phyloP scores from a whole-genome alignment of 106 monocot species.

The Dactylorhiza incarnata region DNA sequence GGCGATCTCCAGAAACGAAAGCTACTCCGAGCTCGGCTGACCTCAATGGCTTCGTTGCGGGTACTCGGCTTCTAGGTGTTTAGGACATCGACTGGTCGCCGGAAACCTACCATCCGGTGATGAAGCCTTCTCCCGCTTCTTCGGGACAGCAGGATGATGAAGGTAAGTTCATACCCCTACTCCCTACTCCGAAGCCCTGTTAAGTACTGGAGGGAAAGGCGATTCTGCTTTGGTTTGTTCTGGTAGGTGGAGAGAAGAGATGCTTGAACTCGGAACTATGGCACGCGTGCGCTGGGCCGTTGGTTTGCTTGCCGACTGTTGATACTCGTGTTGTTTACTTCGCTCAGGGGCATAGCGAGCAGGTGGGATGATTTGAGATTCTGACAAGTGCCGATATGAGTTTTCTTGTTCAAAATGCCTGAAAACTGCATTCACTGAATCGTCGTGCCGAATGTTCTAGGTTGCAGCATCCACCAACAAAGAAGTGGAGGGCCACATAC shows the following conservation, averaged over 20 bases:
- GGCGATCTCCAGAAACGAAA: conserved; percentile 37
- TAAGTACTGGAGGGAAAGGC: background rate
- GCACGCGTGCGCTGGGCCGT: conserved; percentile 51
- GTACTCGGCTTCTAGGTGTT: background rate
- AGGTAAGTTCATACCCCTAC: conserved; percentile 21
- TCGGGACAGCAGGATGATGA: conserved; percentile 42
- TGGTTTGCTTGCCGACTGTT: conserved; percentile 70
- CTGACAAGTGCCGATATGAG: background rate
- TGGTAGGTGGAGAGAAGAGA: conserved; percentile 23
- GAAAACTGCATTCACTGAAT: background rate
- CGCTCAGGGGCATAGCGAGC: conserved; percentile 35
- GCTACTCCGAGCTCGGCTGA: conserved; percentile 58
- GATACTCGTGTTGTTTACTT: conserved; percentile 87
- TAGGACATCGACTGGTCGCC: too few relatives aligned
- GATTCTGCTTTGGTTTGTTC: conserved; percentile 61
- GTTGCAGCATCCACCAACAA: conserved; percentile 90
- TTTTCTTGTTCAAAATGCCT: background rate
- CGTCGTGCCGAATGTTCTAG: conserved; percentile 20
- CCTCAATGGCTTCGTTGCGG: background rate
- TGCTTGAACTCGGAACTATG: conserved; percentile 12
- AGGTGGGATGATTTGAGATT: conserved; percentile 28
- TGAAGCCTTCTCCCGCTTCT: conserved; percentile 51
- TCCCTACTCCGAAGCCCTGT: background rate
- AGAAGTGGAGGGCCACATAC: conserved; percentile 87
- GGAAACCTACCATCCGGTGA: conserved; percentile 15